These are phyloP conservation scores for Sugiyamaella americana DNA, from an alignment of 805 yeast genomes.

Conservation along the genomic window DNA sequence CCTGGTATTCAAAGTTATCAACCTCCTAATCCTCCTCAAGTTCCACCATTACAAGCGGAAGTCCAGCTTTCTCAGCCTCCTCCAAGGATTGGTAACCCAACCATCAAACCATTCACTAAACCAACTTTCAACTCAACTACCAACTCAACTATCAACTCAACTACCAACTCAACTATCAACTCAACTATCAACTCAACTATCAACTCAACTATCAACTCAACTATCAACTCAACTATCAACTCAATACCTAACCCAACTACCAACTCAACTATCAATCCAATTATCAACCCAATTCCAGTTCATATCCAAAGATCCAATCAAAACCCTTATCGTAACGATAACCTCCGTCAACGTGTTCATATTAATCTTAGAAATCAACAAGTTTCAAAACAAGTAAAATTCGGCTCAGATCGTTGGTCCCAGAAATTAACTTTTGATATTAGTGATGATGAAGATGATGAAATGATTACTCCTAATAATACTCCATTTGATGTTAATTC, in stretches of 20 bases:
- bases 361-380: too few species aligned
- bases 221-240: too few species aligned
- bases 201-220: too few species aligned
- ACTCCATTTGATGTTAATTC: background rate
- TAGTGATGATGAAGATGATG: constrained; percentile 21
- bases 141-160: constrained; percentile 5
- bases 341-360: too few species aligned
- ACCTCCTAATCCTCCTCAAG: too few species aligned
- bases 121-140: too few species aligned
- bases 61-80: too few species aligned
- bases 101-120: too few species aligned
- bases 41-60: too few species aligned
- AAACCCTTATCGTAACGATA: too few species aligned
- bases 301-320: too few species aligned
- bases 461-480: constrained; percentile 5
- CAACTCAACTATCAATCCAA: background rate
- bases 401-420: constrained; percentile 25
- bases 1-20: too few species aligned
- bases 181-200: background rate
- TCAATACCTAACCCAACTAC: constrained; percentile 7
- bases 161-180: background rate
- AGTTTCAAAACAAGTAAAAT: constrained; percentile 5
- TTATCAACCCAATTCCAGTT: background rate
- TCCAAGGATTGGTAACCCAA: background rate
- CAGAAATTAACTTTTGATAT: constrained; percentile 15